phyloP scores from a whole-genome alignment of 345 rosid species.

The Salix udensis region DNA sequence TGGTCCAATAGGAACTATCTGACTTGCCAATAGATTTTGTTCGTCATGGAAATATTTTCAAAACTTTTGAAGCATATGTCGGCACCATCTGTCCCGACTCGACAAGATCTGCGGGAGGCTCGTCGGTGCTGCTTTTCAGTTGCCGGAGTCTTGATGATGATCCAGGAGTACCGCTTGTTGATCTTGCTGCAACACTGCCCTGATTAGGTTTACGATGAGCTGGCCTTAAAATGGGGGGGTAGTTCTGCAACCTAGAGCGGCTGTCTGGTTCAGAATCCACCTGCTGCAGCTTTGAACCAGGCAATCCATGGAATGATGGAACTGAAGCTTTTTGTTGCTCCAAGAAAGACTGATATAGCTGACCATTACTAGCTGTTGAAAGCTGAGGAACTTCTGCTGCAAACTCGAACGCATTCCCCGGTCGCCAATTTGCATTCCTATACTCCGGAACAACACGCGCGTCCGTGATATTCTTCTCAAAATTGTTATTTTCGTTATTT shows the following conservation, averaged over 20 bases:
- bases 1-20: neutral
- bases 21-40: neutral
- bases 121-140: conserved; percentile 4
- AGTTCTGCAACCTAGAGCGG: conserved; percentile 11
- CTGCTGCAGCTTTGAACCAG: conserved; percentile 8
- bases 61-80: neutral
- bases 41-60: neutral
- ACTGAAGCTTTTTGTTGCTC: neutral
- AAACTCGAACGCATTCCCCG: neutral
- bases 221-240: conserved; percentile 26
- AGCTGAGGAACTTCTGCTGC: conserved; percentile 5
- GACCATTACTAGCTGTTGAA: neutral
- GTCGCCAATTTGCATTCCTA: neutral
- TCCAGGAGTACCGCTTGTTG: conserved; percentile 1
- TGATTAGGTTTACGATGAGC: neutral
- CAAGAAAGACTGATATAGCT: neutral
- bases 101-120: neutral
- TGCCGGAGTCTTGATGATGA: conserved; percentile 4
- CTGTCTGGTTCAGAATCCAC: conserved; percentile 8
- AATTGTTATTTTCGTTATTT: neutral
- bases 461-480: neutral
- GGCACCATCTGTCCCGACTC: neutral
- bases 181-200: neutral
- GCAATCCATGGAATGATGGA: neutral
- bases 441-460: conserved; percentile 14